Base-by-base conservation (phyloP, 768 basidiomycete species). In the Collybia sp. region DNA sequence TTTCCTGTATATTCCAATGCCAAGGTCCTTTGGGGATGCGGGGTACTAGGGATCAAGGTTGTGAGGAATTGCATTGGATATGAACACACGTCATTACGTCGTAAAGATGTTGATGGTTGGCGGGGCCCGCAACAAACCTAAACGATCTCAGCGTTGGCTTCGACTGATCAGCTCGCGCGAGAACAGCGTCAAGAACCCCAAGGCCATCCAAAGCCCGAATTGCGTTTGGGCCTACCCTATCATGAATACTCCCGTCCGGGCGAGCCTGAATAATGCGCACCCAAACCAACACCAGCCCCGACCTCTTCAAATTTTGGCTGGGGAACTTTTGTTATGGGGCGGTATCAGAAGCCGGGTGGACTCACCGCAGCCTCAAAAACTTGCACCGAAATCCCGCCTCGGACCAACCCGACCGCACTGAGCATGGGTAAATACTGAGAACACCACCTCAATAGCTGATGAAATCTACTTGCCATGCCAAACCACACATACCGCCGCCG, bases 401-500 rank as follows among this genome's bases (percentile, higher is more conserved):
- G 65, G 13, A 53, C 42, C 20, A 82, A 65, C 30, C 63, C 71
- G 40, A 72, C 63, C 1, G 79, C 77, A 45, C 68, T 68, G 25
- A 25, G 8, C 3, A 4, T 25, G 25, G 25, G 25, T 25, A 25
- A 8, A 8, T 25, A 25, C 25, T 25, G 8, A 3, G 8, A 25
- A 3, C 8, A 25, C 3, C 25, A 25, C 25, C 25, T 8, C 8
- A 8, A 25, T 8, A 25, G 25, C n/a, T n/a, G n/a, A n/a, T n/a
- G 25, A 3, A 25, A 25, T 25, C 8, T 25, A 6, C 49, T 19
- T 48, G 66, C 67, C 70, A 72, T 1, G 72, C 65, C 12, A 82
- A 57, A 6, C 79, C 77, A 46, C 71, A 73, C 58, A 81, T 70
- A 10, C 80, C 79, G 16, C 78, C 78, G 17, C 80, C 79, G 2